Conservation (phyloP, 441 rosid species). For the Pelargonium citronellum region DNA sequence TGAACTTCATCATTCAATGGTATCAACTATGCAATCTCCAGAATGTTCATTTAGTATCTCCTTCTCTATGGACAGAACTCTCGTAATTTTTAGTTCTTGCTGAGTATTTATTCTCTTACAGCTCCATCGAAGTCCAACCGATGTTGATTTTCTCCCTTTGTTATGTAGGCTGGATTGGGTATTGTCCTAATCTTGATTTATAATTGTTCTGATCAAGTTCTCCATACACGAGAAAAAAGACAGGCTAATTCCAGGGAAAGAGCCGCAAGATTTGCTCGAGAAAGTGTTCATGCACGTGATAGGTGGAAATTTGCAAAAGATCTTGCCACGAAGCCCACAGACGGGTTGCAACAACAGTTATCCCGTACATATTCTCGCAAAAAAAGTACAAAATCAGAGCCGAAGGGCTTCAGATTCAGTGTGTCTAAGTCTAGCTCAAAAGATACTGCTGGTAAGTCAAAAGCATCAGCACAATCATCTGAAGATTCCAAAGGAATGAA, state of each 20-base stretch:
- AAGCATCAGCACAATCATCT: conserved; percentile 19
- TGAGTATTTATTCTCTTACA: neutral
- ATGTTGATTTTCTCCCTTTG: conserved; percentile 18
- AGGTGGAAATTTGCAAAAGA: conserved; percentile 91
- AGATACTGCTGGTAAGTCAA: conserved; percentile 42
- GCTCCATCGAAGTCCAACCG: neutral
- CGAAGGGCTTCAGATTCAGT: conserved; percentile 22
- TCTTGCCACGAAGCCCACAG: conserved; percentile 62
- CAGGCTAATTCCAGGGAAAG: conserved; percentile 77
- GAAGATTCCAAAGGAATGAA: neutral
- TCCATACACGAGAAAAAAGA: conserved; percentile 72
- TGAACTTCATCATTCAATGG: too few species aligned
- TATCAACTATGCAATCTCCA: too few species aligned
- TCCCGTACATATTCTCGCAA: conserved; percentile 74
- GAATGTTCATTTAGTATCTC: too few species aligned
- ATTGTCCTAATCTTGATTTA: conserved; percentile 69
- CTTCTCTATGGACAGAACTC: too few species aligned
- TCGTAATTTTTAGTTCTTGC: neutral
- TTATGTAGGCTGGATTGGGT: conserved; percentile 57
- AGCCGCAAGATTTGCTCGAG: conserved; percentile 79
- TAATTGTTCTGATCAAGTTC: conserved; percentile 93
- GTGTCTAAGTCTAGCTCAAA: conserved; percentile 31
- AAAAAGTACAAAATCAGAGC: conserved; percentile 44
- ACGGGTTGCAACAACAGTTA: conserved; percentile 54
- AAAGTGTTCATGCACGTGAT: conserved; percentile 61